Evolutionary conservation across 352 stramenopile species (phyloP), one percentile per base, ranked within the genome.

Genomic region (Phytopythium sindhum): DNA sequence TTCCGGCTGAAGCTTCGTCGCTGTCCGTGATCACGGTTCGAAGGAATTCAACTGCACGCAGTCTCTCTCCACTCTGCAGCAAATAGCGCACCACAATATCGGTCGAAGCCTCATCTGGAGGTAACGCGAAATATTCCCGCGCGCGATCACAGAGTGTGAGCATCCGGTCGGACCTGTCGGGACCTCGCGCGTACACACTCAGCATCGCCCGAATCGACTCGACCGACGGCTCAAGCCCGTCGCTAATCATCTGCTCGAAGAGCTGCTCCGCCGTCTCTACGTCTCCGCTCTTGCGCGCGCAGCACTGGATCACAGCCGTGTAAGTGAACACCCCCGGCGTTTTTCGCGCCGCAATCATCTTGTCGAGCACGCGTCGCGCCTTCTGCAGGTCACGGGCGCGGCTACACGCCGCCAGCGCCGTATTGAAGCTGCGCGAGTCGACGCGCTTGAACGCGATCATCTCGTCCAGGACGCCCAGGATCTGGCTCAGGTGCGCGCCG

Each of bases 261-360:
- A 84, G 75, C 24, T 33, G 37, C 41, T 88, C 62, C 0, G 82
- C 84, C 5, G 50, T 56, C 7, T 55, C 37, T 29, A 89, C 57
- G 14, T 77, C 33, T 15, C 73, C 70, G 50, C 64, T 37, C 48
- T 79, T 72, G 26, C 68, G 70, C 2, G 75, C 78, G 55, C 84
- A 91, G 57, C 82, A 90, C 57, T 81, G 89, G 60, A 93, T 88
- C 48, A 81, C 50, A 53, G 79, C 86, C 5, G 78, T 76, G 62
- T 84, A 90, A 7, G 82, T 73, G 33, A 79, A 83, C 26, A 64
- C 70, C 24, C 76, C 74, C 0, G 73, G 74, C 17, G 69, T 47
- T 2, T 55, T 66, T 1, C 65, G 69, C 19, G 59, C 59, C 19
- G 60, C 66, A 10, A 72, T 42, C 79, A 91, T 90, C 37, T 81